phyloP scores from a whole-genome alignment of 116 monocot genomes.

The Papilionanthe hybrid region DNA sequence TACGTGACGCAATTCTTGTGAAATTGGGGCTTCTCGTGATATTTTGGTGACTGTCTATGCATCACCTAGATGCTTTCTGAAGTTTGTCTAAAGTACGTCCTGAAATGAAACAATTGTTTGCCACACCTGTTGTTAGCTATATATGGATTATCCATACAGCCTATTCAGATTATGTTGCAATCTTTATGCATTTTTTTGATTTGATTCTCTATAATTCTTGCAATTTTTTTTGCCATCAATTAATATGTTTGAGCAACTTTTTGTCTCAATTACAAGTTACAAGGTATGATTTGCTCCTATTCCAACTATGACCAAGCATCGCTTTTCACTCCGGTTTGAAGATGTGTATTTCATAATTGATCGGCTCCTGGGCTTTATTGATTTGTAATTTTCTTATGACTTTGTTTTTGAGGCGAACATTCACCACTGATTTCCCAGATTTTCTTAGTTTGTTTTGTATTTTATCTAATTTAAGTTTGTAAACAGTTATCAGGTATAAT shows the following conservation, averaged over 20 bases:
- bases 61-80: neutral
- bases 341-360: neutral
- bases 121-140: neutral
- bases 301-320: neutral
- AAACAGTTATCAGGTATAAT: neutral
- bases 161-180: neutral
- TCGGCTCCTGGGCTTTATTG: neutral
- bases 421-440: neutral
- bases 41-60: neutral
- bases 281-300: neutral
- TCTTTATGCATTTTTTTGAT: neutral
- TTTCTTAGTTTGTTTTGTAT: conserved; percentile 2
- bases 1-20: neutral
- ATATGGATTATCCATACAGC: neutral
- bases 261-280: neutral
- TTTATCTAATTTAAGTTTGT: neutral
- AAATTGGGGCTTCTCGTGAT: neutral
- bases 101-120: neutral
- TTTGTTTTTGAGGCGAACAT: neutral
- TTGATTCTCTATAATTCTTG: neutral
- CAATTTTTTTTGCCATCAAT: no score
- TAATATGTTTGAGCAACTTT: neutral
- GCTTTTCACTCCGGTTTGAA: neutral
- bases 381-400: neutral
- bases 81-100: neutral